A percentile compares a stretch with the other conserved stretches of the same genome.
phyloP scores from a whole-genome alignment of 306 rosid genomes.

The Macrotyloma uniflorum region DNA sequence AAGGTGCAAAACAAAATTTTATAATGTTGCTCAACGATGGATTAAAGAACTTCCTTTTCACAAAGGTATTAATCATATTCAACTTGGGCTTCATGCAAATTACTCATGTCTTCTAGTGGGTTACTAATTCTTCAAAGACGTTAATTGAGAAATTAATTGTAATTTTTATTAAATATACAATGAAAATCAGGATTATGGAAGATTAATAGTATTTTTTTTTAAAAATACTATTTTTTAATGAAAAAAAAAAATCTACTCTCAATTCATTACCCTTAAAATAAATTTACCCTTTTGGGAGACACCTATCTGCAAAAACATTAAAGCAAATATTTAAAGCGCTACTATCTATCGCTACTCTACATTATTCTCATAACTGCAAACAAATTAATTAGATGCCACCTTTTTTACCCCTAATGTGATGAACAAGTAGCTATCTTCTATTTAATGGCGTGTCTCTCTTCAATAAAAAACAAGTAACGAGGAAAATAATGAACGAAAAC shows the following conservation, averaged over 20 bases:
- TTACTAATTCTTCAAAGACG: too few relatives aligned
- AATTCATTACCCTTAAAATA: neutral
- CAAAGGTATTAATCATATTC: neutral
- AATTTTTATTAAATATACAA: neutral
- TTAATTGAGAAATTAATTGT: neutral
- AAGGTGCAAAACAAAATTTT: neutral
- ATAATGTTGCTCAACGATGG: neutral
- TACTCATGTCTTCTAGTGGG: neutral
- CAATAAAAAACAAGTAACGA: neutral
- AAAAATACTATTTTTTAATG: neutral
- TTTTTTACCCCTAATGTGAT: neutral
- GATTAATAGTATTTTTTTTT: neutral
- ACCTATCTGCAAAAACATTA: conserved; percentile 18
- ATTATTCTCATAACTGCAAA: conserved; percentile 4
- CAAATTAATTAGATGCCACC: conserved; percentile 10
- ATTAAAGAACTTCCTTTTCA: neutral
- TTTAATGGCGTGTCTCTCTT: neutral
- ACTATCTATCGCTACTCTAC: neutral
- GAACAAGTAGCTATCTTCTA: conserved; percentile 21
- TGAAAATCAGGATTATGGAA: neutral
- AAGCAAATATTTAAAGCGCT: conserved; percentile 4
- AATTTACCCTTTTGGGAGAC: neutral
- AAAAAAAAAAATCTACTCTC: too few relatives aligned
- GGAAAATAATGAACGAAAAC: neutral
- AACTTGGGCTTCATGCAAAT: neutral